Percentiles rank a stretch among this genome's conserved stretches.
Evolutionary conservation across 805 yeast species (phyloP).

Genomic region (Kregervanrija fluxuum): DNA sequence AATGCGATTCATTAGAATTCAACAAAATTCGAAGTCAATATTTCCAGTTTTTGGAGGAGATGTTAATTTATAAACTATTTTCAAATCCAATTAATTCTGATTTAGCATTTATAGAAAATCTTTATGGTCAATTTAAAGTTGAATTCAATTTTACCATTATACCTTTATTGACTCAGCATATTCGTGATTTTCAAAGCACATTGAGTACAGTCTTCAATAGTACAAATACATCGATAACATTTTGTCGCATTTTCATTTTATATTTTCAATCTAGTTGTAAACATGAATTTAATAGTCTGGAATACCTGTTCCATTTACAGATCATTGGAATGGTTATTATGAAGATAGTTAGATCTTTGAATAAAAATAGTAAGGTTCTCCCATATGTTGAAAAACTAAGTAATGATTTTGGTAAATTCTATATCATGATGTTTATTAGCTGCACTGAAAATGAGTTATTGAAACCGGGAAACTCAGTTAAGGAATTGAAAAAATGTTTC

Average conservation of each 20-base stretch:
- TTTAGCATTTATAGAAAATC: slow-evolving; percentile 6
- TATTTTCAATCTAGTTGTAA: slow-evolving; percentile 1
- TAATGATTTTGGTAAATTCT: slow-evolving; percentile 5
- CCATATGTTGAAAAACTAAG: slow-evolving; percentile 1
- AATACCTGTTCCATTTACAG: slow-evolving; percentile 2
- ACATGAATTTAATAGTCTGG: background rate
- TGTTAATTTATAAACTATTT: slow-evolving; percentile 11
- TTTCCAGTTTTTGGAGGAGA: slow-evolving; percentile 1
- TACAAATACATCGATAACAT: background rate
- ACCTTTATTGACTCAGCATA: slow-evolving; percentile 23
- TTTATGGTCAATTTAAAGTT: slow-evolving; percentile 1
- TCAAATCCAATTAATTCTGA: background rate
- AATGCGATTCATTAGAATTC: background rate
- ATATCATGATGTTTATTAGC: slow-evolving; percentile 9
- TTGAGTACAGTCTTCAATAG: background rate
- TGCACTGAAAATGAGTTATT: slow-evolving; percentile 8
- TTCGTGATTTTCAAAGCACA: slow-evolving; percentile 21
- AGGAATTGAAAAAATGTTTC: slow-evolving; percentile 15
- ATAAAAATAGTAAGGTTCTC: background rate
- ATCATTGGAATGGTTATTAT: background rate
- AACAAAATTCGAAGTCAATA: background rate
- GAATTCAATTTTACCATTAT: slow-evolving; percentile 17
- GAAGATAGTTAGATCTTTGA: background rate
- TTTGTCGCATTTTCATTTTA: slow-evolving; percentile 1
- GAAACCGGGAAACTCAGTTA: background rate